phyloP scores from a whole-genome alignment of 2,329 filamentous ascomycete genomes.

The Ophiocordyceps robertsii region DNA sequence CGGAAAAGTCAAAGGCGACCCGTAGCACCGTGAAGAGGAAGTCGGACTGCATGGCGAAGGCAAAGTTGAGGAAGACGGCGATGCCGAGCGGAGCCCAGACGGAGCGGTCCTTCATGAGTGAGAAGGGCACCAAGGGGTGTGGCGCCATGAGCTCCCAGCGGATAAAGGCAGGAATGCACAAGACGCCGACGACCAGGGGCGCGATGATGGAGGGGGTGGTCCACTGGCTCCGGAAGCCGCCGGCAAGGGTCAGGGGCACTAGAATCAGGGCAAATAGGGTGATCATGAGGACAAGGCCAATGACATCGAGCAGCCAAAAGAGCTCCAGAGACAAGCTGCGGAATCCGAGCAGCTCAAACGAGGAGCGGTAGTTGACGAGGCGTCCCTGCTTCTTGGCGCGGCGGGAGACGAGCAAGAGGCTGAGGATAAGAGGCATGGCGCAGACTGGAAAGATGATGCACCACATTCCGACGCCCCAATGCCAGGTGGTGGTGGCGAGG shows the following conservation, averaged over 20 bases:
- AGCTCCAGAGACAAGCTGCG: slow-evolving; percentile 2
- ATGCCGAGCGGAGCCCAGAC: slow-evolving; percentile 48
- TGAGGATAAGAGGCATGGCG: slow-evolving; percentile 38
- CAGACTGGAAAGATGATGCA: slow-evolving; percentile 45
- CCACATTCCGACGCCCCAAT: slow-evolving; percentile 54
- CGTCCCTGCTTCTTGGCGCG: neutral
- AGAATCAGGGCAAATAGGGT: slow-evolving; percentile 32
- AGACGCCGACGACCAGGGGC: slow-evolving; percentile 36
- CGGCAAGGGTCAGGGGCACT: slow-evolving; percentile 40
- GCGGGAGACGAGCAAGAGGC: slow-evolving; percentile 19
- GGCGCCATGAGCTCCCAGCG: slow-evolving; percentile 38
- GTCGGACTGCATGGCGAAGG: slow-evolving; percentile 44
- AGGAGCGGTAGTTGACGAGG: slow-evolving; percentile 21
- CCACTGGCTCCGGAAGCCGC: slow-evolving; percentile 34
- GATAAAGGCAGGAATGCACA: slow-evolving; percentile 34
- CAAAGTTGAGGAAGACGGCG: slow-evolving; percentile 31
- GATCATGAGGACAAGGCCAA: slow-evolving; percentile 32
- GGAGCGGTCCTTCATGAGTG: slow-evolving; percentile 41
- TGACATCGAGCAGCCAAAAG: slow-evolving; percentile 26
- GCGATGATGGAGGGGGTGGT: slow-evolving; percentile 33
- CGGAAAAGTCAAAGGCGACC: slow-evolving; percentile 42
- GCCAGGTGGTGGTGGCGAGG: slow-evolving; percentile 37
- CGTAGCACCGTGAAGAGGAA: slow-evolving; percentile 46
- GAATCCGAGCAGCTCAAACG: slow-evolving; percentile 3
- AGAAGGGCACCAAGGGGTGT: slow-evolving; percentile 41